Evolutionary conservation across 495 filamentous ascomycete genomes (phyloP), one percentile per base, ranked within the genome.

Genomic region (Talaromyces wortmannii): DNA sequence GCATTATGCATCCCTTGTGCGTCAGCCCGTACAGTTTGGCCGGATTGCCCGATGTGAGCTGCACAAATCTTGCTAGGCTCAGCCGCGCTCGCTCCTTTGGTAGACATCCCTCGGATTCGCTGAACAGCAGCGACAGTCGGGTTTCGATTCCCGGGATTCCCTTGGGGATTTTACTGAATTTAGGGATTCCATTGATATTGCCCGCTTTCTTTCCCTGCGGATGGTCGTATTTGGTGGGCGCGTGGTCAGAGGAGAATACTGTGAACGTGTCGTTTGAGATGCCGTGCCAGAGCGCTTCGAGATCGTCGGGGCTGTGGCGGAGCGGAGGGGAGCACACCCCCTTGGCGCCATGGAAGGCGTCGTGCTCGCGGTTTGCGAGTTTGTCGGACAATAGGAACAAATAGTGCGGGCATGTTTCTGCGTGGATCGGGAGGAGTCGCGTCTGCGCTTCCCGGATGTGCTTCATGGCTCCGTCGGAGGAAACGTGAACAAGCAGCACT

Each of bases 371-470:
- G 15, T 66, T 65, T 50, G 73, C 69, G 18, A 83, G 64, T 55
- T 72, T 70, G 45, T 78, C 75, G 8, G 76, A 68, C 7, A 76
- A 79, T 2, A 86, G 70, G 59, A 81, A 81, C 17, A 84, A 68
- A 59, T 86, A 86, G 53, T 86, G 82, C 6, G 83, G 83, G 58
- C 82, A 85, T 5, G 82, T 86, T 64, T 86, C 83, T 17, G 78
- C 83, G 60, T 83, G 78, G 6, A 86, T 69, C 0, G 82, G 82
- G 18, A 83, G 70, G 0, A 78, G 69, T 44, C 65, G 57, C 1
- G 76, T 81, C 58, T 86, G 82, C 6, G 83, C 83, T 10, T 67
- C 57, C 15, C 78, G 71, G 60, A 86, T 79, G 51, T 78, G 74
- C 18, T 56, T 55, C 11, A 77, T 72, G 0, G 79, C 79, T 16